A percentile compares a stretch with the other conserved stretches of the same genome.
Conservation (phyloP, 2,329 filamentous ascomycete species). For the Stenocarpella maydis region DNA sequence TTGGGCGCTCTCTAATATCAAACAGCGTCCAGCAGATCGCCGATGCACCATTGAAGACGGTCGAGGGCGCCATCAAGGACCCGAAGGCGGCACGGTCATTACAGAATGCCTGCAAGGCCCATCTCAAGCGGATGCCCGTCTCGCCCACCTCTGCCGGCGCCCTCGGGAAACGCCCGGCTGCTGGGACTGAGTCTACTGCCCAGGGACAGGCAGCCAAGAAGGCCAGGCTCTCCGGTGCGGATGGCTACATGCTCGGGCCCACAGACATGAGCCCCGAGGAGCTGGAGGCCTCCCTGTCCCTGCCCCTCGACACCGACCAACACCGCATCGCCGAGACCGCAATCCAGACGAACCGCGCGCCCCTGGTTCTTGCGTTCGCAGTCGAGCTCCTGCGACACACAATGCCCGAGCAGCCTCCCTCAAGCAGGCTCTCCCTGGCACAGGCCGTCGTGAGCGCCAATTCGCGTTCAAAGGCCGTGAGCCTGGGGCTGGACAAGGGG, state of each 20-base stretch:
- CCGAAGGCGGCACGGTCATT: slow-evolving; percentile 59
- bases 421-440: slow-evolving; percentile 82
- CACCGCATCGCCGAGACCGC: slow-evolving; percentile 64
- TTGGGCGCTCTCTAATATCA: background rate
- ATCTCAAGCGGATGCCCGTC: slow-evolving; percentile 51
- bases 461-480: slow-evolving; percentile 78
- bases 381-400: slow-evolving; percentile 78
- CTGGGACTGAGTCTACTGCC: slow-evolving; percentile 30
- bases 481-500: slow-evolving; percentile 74
- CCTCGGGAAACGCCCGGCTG: slow-evolving; percentile 45
- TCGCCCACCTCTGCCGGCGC: slow-evolving; percentile 29
- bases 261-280: slow-evolving; percentile 59
- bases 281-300: slow-evolving; percentile 67
- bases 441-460: slow-evolving; percentile 87
- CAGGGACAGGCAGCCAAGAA: slow-evolving; percentile 44
- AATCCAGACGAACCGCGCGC: slow-evolving; percentile 81
- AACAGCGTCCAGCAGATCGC: slow-evolving; percentile 63
- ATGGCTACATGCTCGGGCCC: slow-evolving; percentile 43
- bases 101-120: slow-evolving; percentile 62
- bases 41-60: slow-evolving; percentile 52
- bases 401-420: slow-evolving; percentile 85
- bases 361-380: slow-evolving; percentile 82
- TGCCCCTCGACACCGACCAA: slow-evolving; percentile 67
- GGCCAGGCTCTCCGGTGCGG: slow-evolving; percentile 39
- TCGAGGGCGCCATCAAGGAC: slow-evolving; percentile 58